Percentiles rank a stretch among this genome's conserved stretches.
Conservation (phyloP, 2,329 filamentous ascomycete genomes). For the Ophiosphaerella herpotricha region DNA sequence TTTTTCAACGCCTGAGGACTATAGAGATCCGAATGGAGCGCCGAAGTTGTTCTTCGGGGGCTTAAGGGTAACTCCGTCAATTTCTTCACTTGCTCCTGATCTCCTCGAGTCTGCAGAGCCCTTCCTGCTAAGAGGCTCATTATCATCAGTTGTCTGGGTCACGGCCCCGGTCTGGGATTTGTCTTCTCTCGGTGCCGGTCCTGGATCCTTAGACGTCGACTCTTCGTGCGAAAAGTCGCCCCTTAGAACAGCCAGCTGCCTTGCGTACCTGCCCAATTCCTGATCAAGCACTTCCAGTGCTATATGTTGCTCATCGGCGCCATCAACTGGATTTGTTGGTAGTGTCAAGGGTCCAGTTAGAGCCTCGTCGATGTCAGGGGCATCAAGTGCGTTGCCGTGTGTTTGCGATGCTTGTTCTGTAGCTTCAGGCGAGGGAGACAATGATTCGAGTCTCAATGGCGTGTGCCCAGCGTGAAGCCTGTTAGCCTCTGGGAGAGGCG, state of each 20-base stretch:
- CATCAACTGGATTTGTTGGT: conserved; percentile 38
- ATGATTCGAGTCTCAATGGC: conserved; percentile 32
- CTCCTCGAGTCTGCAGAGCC: conserved; percentile 24
- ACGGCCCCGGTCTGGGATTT: background rate
- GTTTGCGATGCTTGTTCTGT: conserved; percentile 9
- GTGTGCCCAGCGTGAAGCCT: conserved; percentile 45
- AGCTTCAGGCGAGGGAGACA: conserved; percentile 17
- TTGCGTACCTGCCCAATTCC: conserved; percentile 32
- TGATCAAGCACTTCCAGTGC: conserved; percentile 32
- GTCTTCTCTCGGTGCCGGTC: background rate
- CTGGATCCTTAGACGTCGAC: conserved; percentile 1
- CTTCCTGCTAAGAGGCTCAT: conserved; percentile 23
- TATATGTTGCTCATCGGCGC: conserved; percentile 34
- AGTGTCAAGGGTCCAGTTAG: conserved; percentile 40
- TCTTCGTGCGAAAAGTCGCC: conserved; percentile 21
- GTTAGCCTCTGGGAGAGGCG: conserved; percentile 42
- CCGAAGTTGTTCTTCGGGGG: conserved; percentile 43
- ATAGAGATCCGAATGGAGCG: conserved; percentile 33
- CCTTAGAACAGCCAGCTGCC: conserved; percentile 21
- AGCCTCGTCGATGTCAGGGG: conserved; percentile 26
- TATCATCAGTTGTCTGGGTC: conserved; percentile 1
- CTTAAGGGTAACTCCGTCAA: conserved; percentile 44
- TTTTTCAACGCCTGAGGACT: background rate
- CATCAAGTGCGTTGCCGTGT: conserved; percentile 7
- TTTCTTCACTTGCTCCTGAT: conserved; percentile 23